These are phyloP conservation scores for Gossypium davidsonii DNA, from an alignment of 441 rosid genomes.

Conservation along the genomic window DNA sequence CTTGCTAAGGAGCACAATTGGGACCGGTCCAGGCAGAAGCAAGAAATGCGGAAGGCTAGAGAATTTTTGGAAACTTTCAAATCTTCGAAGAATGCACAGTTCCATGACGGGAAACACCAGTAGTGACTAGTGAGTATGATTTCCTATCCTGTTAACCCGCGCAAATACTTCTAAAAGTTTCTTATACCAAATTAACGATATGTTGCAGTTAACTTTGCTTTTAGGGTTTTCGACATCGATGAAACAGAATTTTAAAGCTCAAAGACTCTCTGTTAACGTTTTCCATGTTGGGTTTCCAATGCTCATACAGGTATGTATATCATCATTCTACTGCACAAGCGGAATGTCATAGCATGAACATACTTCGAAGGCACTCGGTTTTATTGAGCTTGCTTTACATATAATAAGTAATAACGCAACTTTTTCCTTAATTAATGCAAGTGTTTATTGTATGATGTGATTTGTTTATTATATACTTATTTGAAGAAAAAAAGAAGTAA, in stretches of 20 bases:
- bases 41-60: slow-evolving; percentile 54
- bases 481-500: no score
- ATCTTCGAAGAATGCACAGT: slow-evolving; percentile 85
- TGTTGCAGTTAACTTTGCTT: not conserved
- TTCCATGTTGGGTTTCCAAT: not conserved
- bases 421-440: not conserved
- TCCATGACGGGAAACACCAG: slow-evolving; percentile 77
- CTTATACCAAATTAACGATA: not conserved
- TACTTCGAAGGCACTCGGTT: not conserved
- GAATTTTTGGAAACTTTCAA: slow-evolving; percentile 80
- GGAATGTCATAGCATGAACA: not conserved
- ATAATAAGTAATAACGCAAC: not conserved
- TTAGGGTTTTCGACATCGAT: slow-evolving; percentile 15
- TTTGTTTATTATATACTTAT: not conserved
- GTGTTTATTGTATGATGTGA: not conserved
- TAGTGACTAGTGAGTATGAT: slow-evolving; percentile 20
- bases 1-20: slow-evolving; percentile 66
- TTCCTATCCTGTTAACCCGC: not conserved
- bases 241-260: slow-evolving; percentile 17
- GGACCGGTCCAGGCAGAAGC: slow-evolving; percentile 60
- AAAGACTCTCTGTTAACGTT: not conserved
- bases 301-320: not conserved
- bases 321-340: not conserved
- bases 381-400: slow-evolving; percentile 5
- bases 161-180: not conserved